Percentiles rank a stretch among this genome's conserved stretches.
phyloP scores from a whole-genome alignment of 2,329 filamentous ascomycete genomes.

The Paramyrothecium roridum region DNA sequence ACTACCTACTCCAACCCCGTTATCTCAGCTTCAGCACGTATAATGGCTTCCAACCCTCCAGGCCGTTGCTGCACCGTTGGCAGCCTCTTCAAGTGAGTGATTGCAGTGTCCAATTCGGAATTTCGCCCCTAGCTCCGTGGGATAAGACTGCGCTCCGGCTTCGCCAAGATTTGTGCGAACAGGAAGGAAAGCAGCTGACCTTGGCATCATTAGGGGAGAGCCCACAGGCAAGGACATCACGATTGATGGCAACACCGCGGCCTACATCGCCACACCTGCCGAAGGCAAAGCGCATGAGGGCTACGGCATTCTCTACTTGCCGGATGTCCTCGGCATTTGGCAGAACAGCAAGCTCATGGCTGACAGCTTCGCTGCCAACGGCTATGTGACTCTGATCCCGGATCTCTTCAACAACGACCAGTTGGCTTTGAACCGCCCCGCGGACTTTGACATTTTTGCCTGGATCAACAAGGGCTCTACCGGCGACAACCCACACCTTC shows the following conservation, averaged over 20 bases:
- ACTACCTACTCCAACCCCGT: not conserved
- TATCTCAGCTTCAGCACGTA: slow-evolving; percentile 5
- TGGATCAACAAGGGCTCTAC: slow-evolving; percentile 37
- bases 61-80: slow-evolving; percentile 50
- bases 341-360: slow-evolving; percentile 39
- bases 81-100: slow-evolving; percentile 49
- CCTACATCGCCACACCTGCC: slow-evolving; percentile 48
- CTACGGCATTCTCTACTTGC: slow-evolving; percentile 29
- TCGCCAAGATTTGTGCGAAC: not conserved
- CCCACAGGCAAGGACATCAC: slow-evolving; percentile 44
- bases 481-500: slow-evolving; percentile 43
- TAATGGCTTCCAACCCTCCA: slow-evolving; percentile 53
- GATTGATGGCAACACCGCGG: slow-evolving; percentile 40
- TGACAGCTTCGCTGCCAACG: slow-evolving; percentile 32
- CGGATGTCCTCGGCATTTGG: slow-evolving; percentile 36
- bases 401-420: slow-evolving; percentile 37
- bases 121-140: not conserved
- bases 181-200: not conserved
- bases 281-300: slow-evolving; percentile 18
- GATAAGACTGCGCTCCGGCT: too few species aligned
- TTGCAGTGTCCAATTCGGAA: not conserved
- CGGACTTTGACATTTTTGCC: slow-evolving; percentile 23
- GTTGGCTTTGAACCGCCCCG: slow-evolving; percentile 17
- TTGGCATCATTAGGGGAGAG: slow-evolving; percentile 35
- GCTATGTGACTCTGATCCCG: slow-evolving; percentile 33